Evolutionary conservation across 371 early-diverging fungal species (phyloP).

Genomic region (Mortierella sp.): DNA sequence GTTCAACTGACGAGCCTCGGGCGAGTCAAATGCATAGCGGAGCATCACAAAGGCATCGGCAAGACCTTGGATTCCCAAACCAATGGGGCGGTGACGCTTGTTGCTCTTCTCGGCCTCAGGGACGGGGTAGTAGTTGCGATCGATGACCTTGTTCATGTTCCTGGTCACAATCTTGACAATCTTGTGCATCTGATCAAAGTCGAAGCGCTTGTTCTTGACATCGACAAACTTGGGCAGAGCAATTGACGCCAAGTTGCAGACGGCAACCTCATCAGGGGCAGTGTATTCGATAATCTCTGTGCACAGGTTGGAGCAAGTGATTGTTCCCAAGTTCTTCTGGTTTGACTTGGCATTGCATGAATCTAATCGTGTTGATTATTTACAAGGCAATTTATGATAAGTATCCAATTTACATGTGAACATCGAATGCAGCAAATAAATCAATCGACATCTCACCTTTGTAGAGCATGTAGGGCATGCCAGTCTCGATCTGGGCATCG

Average conservation of each 20-base stretch:
- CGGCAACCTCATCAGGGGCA: conserved; percentile 96
- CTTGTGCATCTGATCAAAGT: conserved; percentile 69
- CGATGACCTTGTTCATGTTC: conserved; percentile 98
- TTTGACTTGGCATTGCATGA: conserved; percentile 97
- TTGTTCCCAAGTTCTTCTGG: conserved; percentile 97
- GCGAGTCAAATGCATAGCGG: conserved; percentile 95
- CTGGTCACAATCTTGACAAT: conserved; percentile 88
- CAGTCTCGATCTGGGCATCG: conserved; percentile 99
- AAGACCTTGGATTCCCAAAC: conserved; percentile 98
- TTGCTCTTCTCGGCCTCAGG: conserved; percentile 90
- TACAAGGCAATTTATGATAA: not conserved
- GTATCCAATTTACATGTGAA: not conserved
- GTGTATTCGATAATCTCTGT: conserved; percentile 97
- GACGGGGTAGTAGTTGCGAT: conserved; percentile 98
- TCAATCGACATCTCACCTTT: conserved; percentile 78
- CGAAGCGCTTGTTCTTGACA: conserved; percentile 61
- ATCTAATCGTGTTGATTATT: conserved; percentile 41
- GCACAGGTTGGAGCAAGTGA: conserved; percentile 87
- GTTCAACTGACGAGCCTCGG: conserved; percentile 91
- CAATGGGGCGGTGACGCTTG: conserved; percentile 96
- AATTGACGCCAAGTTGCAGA: conserved; percentile 98
- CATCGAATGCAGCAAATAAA: not conserved
- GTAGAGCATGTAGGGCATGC: conserved; percentile 99
- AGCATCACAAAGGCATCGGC: conserved; percentile 97
- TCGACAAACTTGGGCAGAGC: conserved; percentile 94